Evolutionary conservation across 2,329 filamentous ascomycete species (phyloP).

Genomic region (Truncatella angustata): DNA sequence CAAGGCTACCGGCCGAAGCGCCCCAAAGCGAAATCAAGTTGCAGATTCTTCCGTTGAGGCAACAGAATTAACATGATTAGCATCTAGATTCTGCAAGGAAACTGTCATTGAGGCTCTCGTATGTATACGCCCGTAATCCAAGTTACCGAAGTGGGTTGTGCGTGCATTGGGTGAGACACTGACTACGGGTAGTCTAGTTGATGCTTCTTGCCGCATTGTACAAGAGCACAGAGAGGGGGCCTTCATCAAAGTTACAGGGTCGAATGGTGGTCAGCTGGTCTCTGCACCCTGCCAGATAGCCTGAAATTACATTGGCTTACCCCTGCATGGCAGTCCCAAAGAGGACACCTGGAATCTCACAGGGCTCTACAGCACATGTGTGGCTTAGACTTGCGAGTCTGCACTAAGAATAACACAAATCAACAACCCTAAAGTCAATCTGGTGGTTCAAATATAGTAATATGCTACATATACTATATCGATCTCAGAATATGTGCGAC

Average conservation of each 20-base stretch:
- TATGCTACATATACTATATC: too few species aligned
- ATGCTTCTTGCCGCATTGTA: neutral
- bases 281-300: slow-evolving; percentile 6
- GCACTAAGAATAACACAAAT: too few species aligned
- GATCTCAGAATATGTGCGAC: too few species aligned
- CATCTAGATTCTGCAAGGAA: neutral
- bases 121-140: neutral
- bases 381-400: too few species aligned
- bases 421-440: too few species aligned
- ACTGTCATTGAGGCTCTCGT: neutral
- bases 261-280: slow-evolving; percentile 8
- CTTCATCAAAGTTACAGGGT: slow-evolving; percentile 2
- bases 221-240: too few species aligned
- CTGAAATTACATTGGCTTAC: slow-evolving; percentile 2
- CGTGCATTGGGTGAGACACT: neutral
- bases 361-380: neutral
- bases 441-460: too few species aligned
- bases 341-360: neutral
- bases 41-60: neutral
- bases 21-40: neutral
- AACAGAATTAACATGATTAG: too few species aligned
- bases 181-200: neutral
- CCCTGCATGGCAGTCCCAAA: slow-evolving; percentile 9
- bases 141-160: neutral
- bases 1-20: neutral